Base-by-base conservation (phyloP, 441 rosid species). In the Euphorbia schlechtendalii region DNA sequence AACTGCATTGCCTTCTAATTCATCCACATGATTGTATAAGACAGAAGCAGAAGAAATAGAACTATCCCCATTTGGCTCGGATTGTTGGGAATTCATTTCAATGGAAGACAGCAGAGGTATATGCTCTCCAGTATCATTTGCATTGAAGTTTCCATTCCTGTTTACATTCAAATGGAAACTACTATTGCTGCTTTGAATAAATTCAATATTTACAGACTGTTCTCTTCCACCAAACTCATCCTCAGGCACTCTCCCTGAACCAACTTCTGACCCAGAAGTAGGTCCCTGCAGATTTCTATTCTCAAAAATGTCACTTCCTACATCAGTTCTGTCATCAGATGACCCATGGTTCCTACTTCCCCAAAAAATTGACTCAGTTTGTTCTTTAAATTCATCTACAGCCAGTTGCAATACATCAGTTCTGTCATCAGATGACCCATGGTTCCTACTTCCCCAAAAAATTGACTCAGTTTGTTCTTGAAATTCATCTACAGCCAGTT, bases 241-340 rank as follows among this genome's bases (percentile, higher is more conserved):
- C 76, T 69, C 83, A 61, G 81, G 61, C 68, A 73, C 74, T 45
- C 65, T 81, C 60, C 76, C 84, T 59, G 71, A 73, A 76, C 76
- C 71, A 38, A 71, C 82, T 75, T 77, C 86, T 60, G 69, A 78
- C 52, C 57, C 56, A 68, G 77, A 82, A 34, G 74, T 53, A 43
- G 80, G 63, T 69, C 71, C 89, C 63, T 67, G 80, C 67, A 58
- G 53, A 72, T 70, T 76, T 63, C 71, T 61, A 67, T 71, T 76
- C 56, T 45, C 82, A 74, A 62, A 38, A 66, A 55, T 52, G 57
- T 56, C 71, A 56, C 36, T 76, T 76, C 62, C 71, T 24, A 76
- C 40, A 75, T 81, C 77, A 78, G 69, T 72, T 74, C 75, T 62
- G 59, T 68, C 70, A 73, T 71, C 78, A 49, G 69, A 61, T 24